Base-by-base conservation (phyloP, 352 stramenopile genomes). In the Phytophthora ramorum region DNA sequence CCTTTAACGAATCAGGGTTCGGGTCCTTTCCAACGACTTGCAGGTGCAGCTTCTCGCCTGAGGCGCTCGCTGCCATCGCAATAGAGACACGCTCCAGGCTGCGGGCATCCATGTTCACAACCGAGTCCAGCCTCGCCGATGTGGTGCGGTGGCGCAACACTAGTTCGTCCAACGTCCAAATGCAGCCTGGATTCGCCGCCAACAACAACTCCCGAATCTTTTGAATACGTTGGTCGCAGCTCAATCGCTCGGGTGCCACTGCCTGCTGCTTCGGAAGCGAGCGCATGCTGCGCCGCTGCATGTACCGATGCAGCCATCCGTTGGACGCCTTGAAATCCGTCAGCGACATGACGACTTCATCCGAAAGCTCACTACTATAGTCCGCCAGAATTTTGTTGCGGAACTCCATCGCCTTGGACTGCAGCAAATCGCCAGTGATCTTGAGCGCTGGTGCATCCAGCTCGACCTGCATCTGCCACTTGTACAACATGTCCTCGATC, bases 401-500 rank as follows among this genome's bases (percentile, higher is more conserved):
- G 49, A 92, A 92, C 61, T 94, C 83, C 63, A 94, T 87, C 0
- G 86, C 86, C 52, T 92, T 94, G 13, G 73, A 84, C 66, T 94
- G 84, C 26, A 94, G 46, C 34, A 94, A 40, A 28, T 94, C 86
- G 7, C 86, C 86, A 2, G 86, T 94, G 54, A 94, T 78, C 55
- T 92, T 92, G 0, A 91, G 32, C 6, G 67, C 78, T 5, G 86
- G 83, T 3, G 79, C 74, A 61, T 90, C 78, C 40, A 89, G 75
- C 45, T 94, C 86, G 0, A 91, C 73, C 58, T 94, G 86, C 24
- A 94, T 73, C 64, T 94, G 86, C 86, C 86, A 94, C 58, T 92
- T 92, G 71, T 91, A 89, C 30, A 94, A 73, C 84, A 91, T 94
- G 26, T 94, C 86, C 47, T 94, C 86, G 51, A 94, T 94, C 45